Evolutionary conservation across 768 basidiomycete species (phyloP), one percentile per base, ranked within the genome.

Genomic region (Tylopilus vinaceipallidus): DNA sequence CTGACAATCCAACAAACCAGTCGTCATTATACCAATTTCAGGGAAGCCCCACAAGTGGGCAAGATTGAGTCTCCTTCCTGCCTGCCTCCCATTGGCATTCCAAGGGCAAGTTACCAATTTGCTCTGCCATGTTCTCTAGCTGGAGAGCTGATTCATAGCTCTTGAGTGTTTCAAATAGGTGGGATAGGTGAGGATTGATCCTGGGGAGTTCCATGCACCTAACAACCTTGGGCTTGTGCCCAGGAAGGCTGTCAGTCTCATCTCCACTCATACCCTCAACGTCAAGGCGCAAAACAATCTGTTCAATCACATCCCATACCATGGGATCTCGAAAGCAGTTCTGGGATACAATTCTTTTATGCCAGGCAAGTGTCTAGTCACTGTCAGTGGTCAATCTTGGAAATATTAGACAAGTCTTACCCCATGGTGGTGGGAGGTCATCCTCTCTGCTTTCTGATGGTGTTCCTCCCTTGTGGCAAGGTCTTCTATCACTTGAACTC

Each of bases 231-330:
- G 16, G 35, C 11, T 29, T 20, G 0, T 2, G 11, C 11, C 11
- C 2, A 8, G 24, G 17, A 13, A 37, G 30, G 13, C 11, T 17
- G 10, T 54, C 39, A 14, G 43, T 54, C n/a, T 54, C 20, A 17
- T 54, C 49, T 24, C 38, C 38, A 20, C 49, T 54, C 53, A 54
- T 52, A 7, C 50, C 50, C 5, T 52, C 20, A 6, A 55, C 11
- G 24, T 19, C 20, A 6, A 55, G 44, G 22, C 23, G 6, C 4
- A 20, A 20, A 19, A 42, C 32, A 3, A 47, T 34, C 7, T 33
- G 20, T 4, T 1, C 1, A 20, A 46, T 36, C 3, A 17, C 19
- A 20, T 47, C 36, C 41, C 41, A 55, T 3, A 6, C 13, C 23
- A 42, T n/a, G 14, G 49, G 41, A 39, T 55, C 42, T 22, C 11